These are phyloP conservation scores for Mariannaea sp. DNA, from an alignment of 2,329 filamentous ascomycete species.

Conservation along the genomic window DNA sequence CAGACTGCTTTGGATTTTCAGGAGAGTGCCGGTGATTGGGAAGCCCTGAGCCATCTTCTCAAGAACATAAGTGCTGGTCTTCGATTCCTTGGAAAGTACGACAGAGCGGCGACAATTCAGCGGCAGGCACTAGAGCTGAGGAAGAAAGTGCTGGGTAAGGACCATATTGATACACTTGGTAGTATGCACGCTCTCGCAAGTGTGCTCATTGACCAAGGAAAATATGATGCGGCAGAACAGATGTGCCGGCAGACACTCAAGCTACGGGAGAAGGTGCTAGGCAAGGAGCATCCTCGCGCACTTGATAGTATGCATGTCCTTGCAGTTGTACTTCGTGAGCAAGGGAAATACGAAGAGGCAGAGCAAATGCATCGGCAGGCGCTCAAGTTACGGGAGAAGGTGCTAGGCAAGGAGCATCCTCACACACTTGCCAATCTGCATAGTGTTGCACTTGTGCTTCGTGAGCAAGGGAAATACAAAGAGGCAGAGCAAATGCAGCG, in stretches of 20 bases:
- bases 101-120: constrained; percentile 22
- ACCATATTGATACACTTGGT: neutral
- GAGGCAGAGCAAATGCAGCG: neutral
- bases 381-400: neutral
- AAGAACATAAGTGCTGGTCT: neutral
- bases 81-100: neutral
- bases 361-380: neutral
- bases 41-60: neutral
- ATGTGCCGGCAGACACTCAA: neutral
- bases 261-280: neutral
- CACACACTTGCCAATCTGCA: neutral
- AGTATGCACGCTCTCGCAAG: neutral
- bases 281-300: neutral
- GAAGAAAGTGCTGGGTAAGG: neutral
- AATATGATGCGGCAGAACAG: constrained; percentile 25
- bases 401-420: neutral
- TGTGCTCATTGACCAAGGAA: neutral
- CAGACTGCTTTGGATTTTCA: constrained; percentile 8
- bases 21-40: neutral
- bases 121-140: neutral
- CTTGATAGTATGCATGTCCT: neutral
- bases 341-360: constrained; percentile 26
- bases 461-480: neutral
- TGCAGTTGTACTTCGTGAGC: neutral
- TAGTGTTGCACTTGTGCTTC: neutral